Base-by-base conservation (phyloP, 1,139 yeast species). In the Pichia sp. region DNA sequence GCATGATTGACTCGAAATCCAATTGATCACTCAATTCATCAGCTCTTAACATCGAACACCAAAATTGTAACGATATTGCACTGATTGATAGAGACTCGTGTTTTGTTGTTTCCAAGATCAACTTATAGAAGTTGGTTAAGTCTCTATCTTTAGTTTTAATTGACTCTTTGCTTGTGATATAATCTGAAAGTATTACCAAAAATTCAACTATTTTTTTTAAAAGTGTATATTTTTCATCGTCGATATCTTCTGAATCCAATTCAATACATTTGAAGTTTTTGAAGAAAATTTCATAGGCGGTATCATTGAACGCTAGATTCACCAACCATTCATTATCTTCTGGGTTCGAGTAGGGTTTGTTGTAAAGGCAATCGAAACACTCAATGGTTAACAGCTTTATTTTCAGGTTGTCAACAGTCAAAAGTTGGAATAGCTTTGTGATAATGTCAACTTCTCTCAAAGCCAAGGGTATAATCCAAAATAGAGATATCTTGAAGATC, bases 121-220 rank as follows among this genome's bases (percentile, higher is more conserved):
- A 77, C 54, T 80, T 78, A 58, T 92, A 76, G 66, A 89, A 93
- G 52, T 80, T 81, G 40, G 74, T 75, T 5, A 84, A 72, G 65
- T 85, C 89, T 1, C 85, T 75, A 36, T 74, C 72, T 23, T 77
- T 79, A 0, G 78, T 77, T 44, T 54, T 53, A n/a, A 56, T 52
- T 5, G 56, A 54, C 2, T 64, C 66, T 29, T 62, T 57, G 3
- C 78, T 70, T 59, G 81, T 84, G 56, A 87, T 73, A 67, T 84
- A 85, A 63, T 87, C 96, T 63, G 96, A 90, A 45, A 93, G 74
- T 1, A 95, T 90, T 43, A 93, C 96, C 50, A 92, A 82, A 89
- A 93, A 87, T 68, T 95, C 99, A 5, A 92, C 97, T 26, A 93
- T 79, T 70, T 93, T 92, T 67, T 93, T 93, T 60, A 88, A 74